Base-by-base conservation (phyloP, 306 rosid species). In the Citrullus amarus region DNA sequence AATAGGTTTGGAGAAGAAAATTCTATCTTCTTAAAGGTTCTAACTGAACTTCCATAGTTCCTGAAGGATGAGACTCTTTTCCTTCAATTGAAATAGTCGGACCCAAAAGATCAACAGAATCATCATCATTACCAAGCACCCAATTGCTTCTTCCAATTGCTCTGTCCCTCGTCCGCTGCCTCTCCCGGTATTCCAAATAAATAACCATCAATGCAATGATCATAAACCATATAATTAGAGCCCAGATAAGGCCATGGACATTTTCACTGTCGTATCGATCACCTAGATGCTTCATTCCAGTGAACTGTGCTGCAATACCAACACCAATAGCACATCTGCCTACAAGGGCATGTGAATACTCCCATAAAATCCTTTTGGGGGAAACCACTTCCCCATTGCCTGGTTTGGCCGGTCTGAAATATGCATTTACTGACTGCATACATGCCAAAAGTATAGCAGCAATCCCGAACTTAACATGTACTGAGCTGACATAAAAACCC, bases 91-190 rank as follows among this genome's bases (percentile, higher is more conserved):
- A 60, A 69, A 85, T 84, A 20, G 71, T 77, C 9, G 91, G 85
- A 55, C 88, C 85, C 86, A 94, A 84, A 79, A 93, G 93, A 89
- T 93, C 97, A 54, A 80, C 39, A 28, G 98, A 83, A 83, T 93
- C 98, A 16, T 93, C 98, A 30, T 91, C 98, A 81, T 88, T 89
- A 57, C 96, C 97, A 67, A 93, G 89, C 82, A 93, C 97, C 97
- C 97, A 93, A 85, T 81, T 90, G 89, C 98, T 77, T 84, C 94
- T 87, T 78, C 90, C 93, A 39, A 78, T 57, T 72, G 75, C 39
- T 67, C 83, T 86, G n/a, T 78, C 82, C 74, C 88, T 86, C 82
- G 54, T 60, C 43, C 82, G 73, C 67, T 81, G 83, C 82, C 53
- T 93, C 80, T 88, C 83, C 30, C 82, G 80, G 79, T 82, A 88